phyloP scores from a whole-genome alignment of 2,329 filamentous ascomycete species.

The Aspergillus flavus region DNA sequence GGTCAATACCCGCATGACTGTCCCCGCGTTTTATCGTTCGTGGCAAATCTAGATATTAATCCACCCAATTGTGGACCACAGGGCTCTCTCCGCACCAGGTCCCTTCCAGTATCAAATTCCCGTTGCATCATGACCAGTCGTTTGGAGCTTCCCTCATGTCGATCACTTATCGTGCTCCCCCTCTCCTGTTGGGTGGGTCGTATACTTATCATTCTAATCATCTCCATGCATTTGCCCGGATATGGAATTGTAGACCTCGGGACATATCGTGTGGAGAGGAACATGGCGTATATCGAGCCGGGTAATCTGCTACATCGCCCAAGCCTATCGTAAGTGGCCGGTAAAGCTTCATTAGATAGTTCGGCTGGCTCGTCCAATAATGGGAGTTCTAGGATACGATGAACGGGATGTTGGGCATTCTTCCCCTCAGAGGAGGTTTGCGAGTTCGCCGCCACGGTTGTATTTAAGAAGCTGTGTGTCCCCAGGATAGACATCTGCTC shows the following conservation, averaged over 20 bases:
- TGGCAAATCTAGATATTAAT: background rate
- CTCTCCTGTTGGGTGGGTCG: conserved; percentile 2
- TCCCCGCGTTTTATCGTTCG: background rate
- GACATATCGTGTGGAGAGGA: background rate
- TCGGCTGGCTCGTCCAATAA: conserved; percentile 7
- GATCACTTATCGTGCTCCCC: conserved; percentile 9
- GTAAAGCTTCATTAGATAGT: conserved; percentile 6
- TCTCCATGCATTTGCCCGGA: background rate
- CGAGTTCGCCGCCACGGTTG: background rate
- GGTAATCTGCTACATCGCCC: background rate
- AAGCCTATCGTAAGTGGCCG: conserved; percentile 3
- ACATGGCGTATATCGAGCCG: background rate
- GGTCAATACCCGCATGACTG: background rate
- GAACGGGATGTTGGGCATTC: background rate
- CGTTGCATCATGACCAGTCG: conserved; percentile 10
- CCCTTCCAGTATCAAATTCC: conserved; percentile 3
- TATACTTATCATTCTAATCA: background rate
- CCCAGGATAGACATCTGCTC: background rate
- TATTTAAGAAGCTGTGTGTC: background rate
- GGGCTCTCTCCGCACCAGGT: background rate
- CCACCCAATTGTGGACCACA: background rate
- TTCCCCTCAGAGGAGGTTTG: background rate
- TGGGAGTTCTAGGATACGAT: background rate
- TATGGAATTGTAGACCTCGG: background rate
- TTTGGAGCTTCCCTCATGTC: conserved; percentile 23